Conservation (phyloP, 768 basidiomycete species). For the Termitomyces sp. region DNA sequence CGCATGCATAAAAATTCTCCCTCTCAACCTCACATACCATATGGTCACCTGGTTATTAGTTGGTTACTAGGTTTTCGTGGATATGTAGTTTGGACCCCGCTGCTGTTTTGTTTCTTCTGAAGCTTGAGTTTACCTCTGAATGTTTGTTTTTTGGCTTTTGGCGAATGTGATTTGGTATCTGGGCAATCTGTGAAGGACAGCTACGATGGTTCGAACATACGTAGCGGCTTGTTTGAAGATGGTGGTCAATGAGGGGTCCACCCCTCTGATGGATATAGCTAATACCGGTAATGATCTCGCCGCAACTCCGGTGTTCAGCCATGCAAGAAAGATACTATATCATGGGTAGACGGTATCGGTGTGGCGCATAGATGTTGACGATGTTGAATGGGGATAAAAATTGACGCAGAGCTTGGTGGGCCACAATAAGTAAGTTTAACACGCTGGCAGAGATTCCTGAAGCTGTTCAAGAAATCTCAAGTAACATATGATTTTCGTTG, state of each 20-base stretch:
- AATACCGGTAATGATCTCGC: neutral
- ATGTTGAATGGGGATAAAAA: neutral
- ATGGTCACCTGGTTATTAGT: constrained; percentile 12
- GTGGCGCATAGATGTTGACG: neutral
- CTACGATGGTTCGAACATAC: neutral
- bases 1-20: neutral
- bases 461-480: neutral
- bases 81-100: constrained; percentile 2
- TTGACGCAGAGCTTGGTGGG: too few relatives aligned
- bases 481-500: constrained; percentile 5
- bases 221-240: too few relatives aligned
- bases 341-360: too few relatives aligned
- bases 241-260: neutral
- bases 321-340: neutral
- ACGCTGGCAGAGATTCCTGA: neutral
- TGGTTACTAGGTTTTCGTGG: constrained; percentile 9
- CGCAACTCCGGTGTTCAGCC: neutral
- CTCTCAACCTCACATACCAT: constrained; percentile 10
- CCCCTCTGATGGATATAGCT: neutral
- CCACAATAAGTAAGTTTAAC: too few relatives aligned
- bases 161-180: neutral
- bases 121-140: neutral
- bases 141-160: neutral
- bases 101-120: neutral
- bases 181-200: neutral